A percentile compares a stretch with the other conserved stretches of the same genome.
Evolutionary conservation across 2,329 filamentous ascomycete species (phyloP).

Genomic region (Colletotrichum spinosum): DNA sequence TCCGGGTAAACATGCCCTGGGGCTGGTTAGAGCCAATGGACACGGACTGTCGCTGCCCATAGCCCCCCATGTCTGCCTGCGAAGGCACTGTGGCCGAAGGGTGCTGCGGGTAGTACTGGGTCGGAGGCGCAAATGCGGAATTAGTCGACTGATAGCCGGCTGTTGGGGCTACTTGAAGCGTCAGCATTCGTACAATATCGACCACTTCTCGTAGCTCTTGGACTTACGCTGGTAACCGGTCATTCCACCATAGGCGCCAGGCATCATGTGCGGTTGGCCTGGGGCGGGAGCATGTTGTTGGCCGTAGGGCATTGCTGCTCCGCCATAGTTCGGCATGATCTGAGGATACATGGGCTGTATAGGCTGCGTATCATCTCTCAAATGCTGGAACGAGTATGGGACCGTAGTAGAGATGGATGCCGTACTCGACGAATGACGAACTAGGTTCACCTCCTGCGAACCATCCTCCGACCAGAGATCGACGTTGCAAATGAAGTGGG

Average conservation of each 20-base stretch:
- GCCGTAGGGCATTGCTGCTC: slow-evolving; percentile 23
- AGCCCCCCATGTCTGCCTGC: slow-evolving; percentile 40
- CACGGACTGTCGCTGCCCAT: slow-evolving; percentile 46
- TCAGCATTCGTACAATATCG: slow-evolving; percentile 10
- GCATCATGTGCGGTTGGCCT: slow-evolving; percentile 18
- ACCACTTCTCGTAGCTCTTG: background rate
- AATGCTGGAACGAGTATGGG: slow-evolving; percentile 76
- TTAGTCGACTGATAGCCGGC: slow-evolving; percentile 37
- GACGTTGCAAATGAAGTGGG: slow-evolving; percentile 70
- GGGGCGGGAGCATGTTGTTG: slow-evolving; percentile 22
- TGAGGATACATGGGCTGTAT: slow-evolving; percentile 41
- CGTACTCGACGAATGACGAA: slow-evolving; percentile 71
- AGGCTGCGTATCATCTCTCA: slow-evolving; percentile 25
- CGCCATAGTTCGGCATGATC: slow-evolving; percentile 24
- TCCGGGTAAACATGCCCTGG: slow-evolving; percentile 91
- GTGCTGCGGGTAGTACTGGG: slow-evolving; percentile 51
- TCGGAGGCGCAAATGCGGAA: slow-evolving; percentile 50
- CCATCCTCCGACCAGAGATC: slow-evolving; percentile 77
- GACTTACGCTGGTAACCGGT: slow-evolving; percentile 27
- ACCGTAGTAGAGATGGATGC: slow-evolving; percentile 87
- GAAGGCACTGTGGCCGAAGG: slow-evolving; percentile 44
- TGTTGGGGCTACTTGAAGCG: background rate
- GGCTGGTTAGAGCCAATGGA: slow-evolving; percentile 61
- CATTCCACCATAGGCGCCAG: slow-evolving; percentile 12
- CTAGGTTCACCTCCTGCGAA: slow-evolving; percentile 73